Evolutionary conservation across 495 filamentous ascomycete species (phyloP).

Genomic region (Aspergillus sparsus): DNA sequence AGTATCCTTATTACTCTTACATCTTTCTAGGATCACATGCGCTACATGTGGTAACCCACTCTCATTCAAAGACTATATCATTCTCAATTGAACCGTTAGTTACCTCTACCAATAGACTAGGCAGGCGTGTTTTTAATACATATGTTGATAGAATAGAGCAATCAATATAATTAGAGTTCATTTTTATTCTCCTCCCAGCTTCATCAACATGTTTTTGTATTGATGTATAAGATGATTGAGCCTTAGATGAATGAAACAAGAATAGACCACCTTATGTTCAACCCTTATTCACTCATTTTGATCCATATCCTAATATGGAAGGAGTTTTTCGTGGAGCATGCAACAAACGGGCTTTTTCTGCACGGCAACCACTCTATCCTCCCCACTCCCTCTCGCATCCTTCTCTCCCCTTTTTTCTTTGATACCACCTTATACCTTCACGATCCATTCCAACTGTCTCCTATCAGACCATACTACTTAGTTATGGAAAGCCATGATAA

Average conservation of each 20-base stretch:
- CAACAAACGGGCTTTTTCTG: background rate
- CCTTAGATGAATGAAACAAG: too few relatives aligned
- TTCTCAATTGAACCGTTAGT: background rate
- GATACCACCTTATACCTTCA: too few relatives aligned
- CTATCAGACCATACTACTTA: too few relatives aligned
- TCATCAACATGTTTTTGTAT: too few relatives aligned
- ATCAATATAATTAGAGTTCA: background rate
- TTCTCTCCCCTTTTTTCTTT: too few relatives aligned
- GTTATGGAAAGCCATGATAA: too few relatives aligned
- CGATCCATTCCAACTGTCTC: too few relatives aligned
- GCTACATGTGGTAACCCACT: slow-evolving; percentile 1
- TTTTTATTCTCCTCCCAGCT: background rate
- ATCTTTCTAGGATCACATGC: background rate
- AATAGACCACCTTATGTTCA: background rate
- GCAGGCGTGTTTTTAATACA: background rate
- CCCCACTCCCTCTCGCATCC: background rate
- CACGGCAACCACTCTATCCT: background rate
- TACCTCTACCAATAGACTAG: background rate
- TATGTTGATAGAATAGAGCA: background rate
- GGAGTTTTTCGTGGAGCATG: background rate
- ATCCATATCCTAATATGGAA: background rate
- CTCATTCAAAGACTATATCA: slow-evolving; percentile 3
- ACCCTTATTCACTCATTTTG: background rate
- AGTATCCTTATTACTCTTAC: slow-evolving; percentile 11
- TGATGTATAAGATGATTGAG: too few relatives aligned